phyloP scores from a whole-genome alignment of 352 stramenopile species.

The Globisporangium yorkense region DNA sequence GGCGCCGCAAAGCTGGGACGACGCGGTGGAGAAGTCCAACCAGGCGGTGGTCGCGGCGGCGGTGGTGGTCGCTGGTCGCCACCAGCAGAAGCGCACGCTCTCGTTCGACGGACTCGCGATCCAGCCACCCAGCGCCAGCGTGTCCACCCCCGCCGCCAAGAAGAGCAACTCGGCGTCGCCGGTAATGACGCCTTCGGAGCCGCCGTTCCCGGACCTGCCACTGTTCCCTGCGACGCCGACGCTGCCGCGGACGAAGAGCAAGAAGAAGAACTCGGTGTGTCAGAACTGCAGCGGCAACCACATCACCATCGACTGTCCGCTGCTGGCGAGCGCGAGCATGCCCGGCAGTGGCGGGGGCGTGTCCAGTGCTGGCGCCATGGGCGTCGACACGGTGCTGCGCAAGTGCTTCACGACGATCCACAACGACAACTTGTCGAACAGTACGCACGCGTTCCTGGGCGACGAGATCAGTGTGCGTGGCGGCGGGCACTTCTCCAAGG shows the following conservation, averaged over 20 bases:
- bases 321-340: constrained; percentile 50
- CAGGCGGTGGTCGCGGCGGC: constrained; percentile 37
- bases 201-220: constrained; percentile 10
- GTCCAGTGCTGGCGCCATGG: constrained; percentile 5
- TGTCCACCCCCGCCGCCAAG: not conserved
- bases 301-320: constrained; percentile 73
- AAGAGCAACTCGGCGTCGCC: constrained; percentile 1
- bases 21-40: constrained; percentile 27
- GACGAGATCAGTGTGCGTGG: constrained; percentile 84
- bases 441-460: constrained; percentile 75
- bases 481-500: constrained; percentile 42
- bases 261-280: constrained; percentile 59
- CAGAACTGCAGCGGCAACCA: constrained; percentile 79
- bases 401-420: constrained; percentile 86
- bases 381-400: constrained; percentile 70
- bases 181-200: constrained; percentile 13
- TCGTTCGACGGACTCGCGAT: constrained; percentile 24
- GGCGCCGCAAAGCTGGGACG: constrained; percentile 18
- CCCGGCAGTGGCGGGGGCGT: constrained; percentile 9
- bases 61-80: constrained; percentile 28
- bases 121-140: not conserved
- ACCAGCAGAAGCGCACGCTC: constrained; percentile 35
- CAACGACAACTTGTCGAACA: constrained; percentile 82
- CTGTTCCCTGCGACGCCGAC: constrained; percentile 25
- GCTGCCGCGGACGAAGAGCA: constrained; percentile 46